Evolutionary conservation across 2,329 filamentous ascomycete genomes (phyloP).

Genomic region (Phaeosphaeriaceae sp.): DNA sequence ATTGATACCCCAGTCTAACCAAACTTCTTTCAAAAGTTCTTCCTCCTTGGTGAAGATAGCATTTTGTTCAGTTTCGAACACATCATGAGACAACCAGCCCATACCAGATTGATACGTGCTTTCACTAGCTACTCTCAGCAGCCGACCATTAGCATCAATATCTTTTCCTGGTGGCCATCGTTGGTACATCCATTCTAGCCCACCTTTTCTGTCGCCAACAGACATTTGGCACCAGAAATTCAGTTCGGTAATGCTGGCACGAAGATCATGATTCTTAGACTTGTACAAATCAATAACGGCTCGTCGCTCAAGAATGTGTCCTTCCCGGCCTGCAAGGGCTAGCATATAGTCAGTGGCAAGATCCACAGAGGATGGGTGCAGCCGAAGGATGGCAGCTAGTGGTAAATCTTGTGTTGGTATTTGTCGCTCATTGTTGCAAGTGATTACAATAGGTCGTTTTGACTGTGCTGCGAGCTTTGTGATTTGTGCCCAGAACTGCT

Average conservation of each 20-base stretch:
- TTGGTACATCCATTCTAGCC: conserved; percentile 87
- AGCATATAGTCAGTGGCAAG: conserved; percentile 81
- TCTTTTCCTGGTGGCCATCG: conserved; percentile 77
- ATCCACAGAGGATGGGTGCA: conserved; percentile 68
- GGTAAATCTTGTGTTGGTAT: conserved; percentile 75
- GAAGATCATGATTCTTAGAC: conserved; percentile 73
- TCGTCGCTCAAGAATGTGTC: conserved; percentile 74
- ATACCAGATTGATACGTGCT: conserved; percentile 79
- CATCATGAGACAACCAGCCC: conserved; percentile 74
- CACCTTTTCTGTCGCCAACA: conserved; percentile 85
- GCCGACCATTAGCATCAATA: conserved; percentile 69
- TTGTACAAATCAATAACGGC: conserved; percentile 74
- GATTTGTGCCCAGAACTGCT: conserved; percentile 89
- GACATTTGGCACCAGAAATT: conserved; percentile 98
- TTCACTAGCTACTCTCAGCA: conserved; percentile 79
- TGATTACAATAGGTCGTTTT: conserved; percentile 91
- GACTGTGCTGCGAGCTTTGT: conserved; percentile 79
- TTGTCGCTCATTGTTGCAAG: conserved; percentile 90
- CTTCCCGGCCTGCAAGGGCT: conserved; percentile 84
- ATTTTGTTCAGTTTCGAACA: conserved; percentile 49
- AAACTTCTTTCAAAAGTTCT: conserved; percentile 68
- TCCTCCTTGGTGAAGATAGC: conserved; percentile 59
- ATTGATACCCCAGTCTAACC: conserved; percentile 72
- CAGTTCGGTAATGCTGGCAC: conserved; percentile 81
- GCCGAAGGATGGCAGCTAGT: conserved; percentile 85